These are phyloP conservation scores for Entonaema liquescens DNA, from an alignment of 495 filamentous ascomycete genomes.

Conservation along the genomic window DNA sequence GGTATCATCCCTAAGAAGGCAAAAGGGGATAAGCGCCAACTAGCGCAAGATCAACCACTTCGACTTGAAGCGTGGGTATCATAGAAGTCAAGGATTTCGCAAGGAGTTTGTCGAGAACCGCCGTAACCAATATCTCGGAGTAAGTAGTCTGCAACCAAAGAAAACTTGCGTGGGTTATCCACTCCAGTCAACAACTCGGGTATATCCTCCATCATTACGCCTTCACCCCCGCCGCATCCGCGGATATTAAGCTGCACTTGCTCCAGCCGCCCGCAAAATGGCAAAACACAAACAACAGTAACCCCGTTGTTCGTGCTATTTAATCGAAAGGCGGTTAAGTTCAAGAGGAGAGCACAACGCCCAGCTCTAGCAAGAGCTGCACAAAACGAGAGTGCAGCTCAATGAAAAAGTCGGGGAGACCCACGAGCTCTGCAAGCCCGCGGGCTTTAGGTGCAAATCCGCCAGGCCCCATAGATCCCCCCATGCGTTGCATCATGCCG, in stretches of 20 bases:
- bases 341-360: slow-evolving; percentile 57
- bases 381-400: slow-evolving; percentile 85
- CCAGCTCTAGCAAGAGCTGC: slow-evolving; percentile 72
- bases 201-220: slow-evolving; percentile 30
- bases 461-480: slow-evolving; percentile 49
- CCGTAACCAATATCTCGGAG: slow-evolving; percentile 11
- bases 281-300: too few relatives aligned
- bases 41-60: slow-evolving; percentile 2
- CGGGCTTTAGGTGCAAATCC: slow-evolving; percentile 68
- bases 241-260: neutral
- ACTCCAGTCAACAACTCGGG: slow-evolving; percentile 23
- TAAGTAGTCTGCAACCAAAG: slow-evolving; percentile 6
- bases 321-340: neutral
- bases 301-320: neutral
- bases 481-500: slow-evolving; percentile 50
- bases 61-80: slow-evolving; percentile 33
- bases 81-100: slow-evolving; percentile 10
- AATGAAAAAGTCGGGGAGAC: slow-evolving; percentile 86
- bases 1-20: slow-evolving; percentile 25
- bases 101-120: slow-evolving; percentile 1
- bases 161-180: slow-evolving; percentile 23
- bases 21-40: slow-evolving; percentile 1
- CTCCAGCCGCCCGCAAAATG: slow-evolving; percentile 1
- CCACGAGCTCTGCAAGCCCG: slow-evolving; percentile 85
- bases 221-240: neutral